Percentiles rank a stretch among this genome's conserved stretches.
Conservation (phyloP, 1,139 yeast species). For the Schwanniomyces etchellsii region DNA sequence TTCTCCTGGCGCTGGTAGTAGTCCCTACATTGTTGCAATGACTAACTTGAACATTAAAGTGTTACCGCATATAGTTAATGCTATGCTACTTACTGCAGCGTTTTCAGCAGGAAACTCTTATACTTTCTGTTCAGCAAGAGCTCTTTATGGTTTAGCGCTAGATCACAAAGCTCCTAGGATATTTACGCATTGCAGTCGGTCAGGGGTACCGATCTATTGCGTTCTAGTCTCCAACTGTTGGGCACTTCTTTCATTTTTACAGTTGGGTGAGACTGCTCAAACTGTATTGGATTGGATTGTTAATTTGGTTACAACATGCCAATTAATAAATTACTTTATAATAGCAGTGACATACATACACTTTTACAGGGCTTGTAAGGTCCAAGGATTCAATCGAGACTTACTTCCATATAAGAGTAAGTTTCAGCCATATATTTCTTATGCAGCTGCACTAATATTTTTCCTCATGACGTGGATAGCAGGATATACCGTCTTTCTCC, state of each 20-base stretch:
- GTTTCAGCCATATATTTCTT: conserved; percentile 40
- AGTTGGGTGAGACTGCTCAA: conserved; percentile 18
- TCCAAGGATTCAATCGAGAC: conserved; percentile 53
- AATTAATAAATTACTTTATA: conserved; percentile 22
- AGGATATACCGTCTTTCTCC: conserved; percentile 63
- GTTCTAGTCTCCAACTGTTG: conserved; percentile 37
- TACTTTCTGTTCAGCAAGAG: conserved; percentile 28
- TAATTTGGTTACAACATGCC: conserved; percentile 26
- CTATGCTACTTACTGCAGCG: conserved; percentile 42
- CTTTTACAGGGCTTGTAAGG: conserved; percentile 18
- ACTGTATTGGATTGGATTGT: conserved; percentile 27
- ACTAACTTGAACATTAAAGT: conserved; percentile 28
- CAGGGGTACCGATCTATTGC: conserved; percentile 35
- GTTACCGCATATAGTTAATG: conserved; percentile 28
- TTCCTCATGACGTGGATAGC: conserved; percentile 53
- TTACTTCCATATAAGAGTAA: conserved; percentile 46
- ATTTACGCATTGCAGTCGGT: conserved; percentile 32
- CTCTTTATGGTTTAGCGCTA: conserved; percentile 26
- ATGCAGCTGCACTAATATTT: conserved; percentile 25
- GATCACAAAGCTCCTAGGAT: conserved; percentile 27
- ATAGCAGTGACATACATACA: conserved; percentile 20
- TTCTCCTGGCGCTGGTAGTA: conserved; percentile 21
- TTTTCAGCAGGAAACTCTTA: conserved; percentile 39
- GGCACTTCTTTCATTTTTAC: conserved; percentile 39
- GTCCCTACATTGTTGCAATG: conserved; percentile 31